Percentiles rank a stretch among this genome's conserved stretches.
Evolutionary conservation across 2,329 filamentous ascomycete species (phyloP).

Genomic region (Nemania sp.): DNA sequence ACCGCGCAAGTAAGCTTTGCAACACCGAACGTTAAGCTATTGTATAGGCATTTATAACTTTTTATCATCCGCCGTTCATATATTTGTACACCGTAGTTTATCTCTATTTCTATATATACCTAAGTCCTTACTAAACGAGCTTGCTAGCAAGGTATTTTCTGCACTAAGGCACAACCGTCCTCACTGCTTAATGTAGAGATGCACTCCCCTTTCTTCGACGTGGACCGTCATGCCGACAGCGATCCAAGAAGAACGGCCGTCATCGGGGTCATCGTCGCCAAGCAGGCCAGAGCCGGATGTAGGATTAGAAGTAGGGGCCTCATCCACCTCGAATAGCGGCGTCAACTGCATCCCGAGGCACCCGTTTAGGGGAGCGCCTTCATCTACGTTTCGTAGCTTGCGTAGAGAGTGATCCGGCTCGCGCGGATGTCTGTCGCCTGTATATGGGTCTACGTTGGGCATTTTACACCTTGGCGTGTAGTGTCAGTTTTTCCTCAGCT

Average conservation of each 20-base stretch:
- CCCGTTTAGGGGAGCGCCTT: conserved; percentile 66
- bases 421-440: conserved; percentile 64
- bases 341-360: conserved; percentile 76
- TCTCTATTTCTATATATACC: conserved; percentile 10
- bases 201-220: conserved; percentile 61
- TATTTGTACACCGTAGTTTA: not conserved
- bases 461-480: conserved; percentile 68
- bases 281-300: conserved; percentile 31
- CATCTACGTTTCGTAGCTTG: conserved; percentile 69
- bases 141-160: not conserved
- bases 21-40: not conserved
- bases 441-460: conserved; percentile 75
- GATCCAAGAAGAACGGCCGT: conserved; percentile 53
- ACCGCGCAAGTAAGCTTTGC: not conserved
- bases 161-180: not conserved
- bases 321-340: conserved; percentile 60
- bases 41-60: not conserved
- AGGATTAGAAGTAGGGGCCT: not conserved
- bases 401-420: conserved; percentile 71
- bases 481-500: conserved; percentile 15
- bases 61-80: not conserved
- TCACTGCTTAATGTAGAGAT: conserved; percentile 57
- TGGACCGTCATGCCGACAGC: conserved; percentile 68
- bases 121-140: not conserved
- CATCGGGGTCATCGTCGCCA: conserved; percentile 49